Evolutionary conservation across 108 stramenopile species (phyloP), one percentile per base, ranked within the genome.

Genomic region (Craspedostauros australis): DNA sequence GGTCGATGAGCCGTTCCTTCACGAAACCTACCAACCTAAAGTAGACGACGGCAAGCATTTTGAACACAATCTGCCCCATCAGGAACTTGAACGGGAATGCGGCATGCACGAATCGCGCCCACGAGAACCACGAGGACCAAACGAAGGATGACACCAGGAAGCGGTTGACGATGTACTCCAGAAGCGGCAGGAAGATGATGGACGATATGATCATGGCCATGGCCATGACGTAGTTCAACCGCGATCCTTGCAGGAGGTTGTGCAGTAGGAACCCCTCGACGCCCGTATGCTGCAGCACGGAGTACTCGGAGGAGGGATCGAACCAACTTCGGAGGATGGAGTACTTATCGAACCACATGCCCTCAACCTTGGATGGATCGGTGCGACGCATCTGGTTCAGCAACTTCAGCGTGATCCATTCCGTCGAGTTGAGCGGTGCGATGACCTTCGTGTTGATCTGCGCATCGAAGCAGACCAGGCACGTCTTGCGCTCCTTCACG

Each of bases 361-460:
- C 78, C 60, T 93, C 87, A 3, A 93, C 87, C 54, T 93, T 93
- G 57, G 82, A 66, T 12, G 85, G 82, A 72, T 93, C 91, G 0
- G 68, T 80, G 2, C 91, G 76, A 12, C 91, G 80, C 37, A 89
- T 64, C 40, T 83, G 76, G 65, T 89, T 93, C 46, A 93, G 50
- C 14, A 85, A 68, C 5, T 63, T 33, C 3, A 93, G 57, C 11
- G 80, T 72, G 29, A 93, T 89, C 80, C 82, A 93, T 54, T 86
- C 66, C 22, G 42, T 54, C 0, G 76, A 75, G 8, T 68, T 85
- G 8, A 70, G 15, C 0, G 91, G 91, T 0, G 80, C 82, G 3
- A 93, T 31, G 6, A 93, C 80, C 55, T 93, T 93, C 54, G 85
- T 74, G 22, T 81, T 68, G 12, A 73, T 64, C 50, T 87, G 71